Percentiles rank a stretch among this genome's conserved stretches.
Evolutionary conservation across 176 grass and related monocot species (phyloP).

Genomic region (Canna indica): DNA sequence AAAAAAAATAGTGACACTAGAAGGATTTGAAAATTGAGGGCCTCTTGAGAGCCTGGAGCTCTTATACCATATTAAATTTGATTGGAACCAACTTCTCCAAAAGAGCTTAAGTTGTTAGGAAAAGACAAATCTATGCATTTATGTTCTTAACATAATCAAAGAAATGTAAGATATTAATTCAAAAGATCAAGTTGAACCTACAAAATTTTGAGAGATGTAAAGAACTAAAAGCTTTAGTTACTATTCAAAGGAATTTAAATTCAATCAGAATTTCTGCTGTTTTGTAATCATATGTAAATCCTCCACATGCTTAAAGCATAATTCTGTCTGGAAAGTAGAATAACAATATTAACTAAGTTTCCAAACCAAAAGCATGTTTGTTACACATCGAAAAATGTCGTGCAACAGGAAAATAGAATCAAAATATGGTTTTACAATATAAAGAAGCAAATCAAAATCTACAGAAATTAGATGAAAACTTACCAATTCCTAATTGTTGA

Average conservation of each 20-base stretch:
- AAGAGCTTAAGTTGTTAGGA: too few species aligned
- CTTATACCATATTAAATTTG: too few species aligned
- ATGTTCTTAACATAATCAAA: background rate
- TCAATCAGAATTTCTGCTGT: background rate
- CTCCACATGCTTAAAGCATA: background rate
- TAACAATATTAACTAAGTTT: background rate
- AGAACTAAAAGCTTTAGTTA: background rate
- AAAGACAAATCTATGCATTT: too few species aligned
- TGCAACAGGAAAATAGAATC: background rate
- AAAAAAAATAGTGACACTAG: too few species aligned
- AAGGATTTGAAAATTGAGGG: too few species aligned
- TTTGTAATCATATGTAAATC: background rate
- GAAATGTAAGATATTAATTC: background rate
- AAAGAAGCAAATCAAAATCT: conserved; percentile 1
- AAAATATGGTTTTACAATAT: conserved; percentile 15
- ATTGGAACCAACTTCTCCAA: too few species aligned
- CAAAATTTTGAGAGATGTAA: background rate
- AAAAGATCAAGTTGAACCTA: background rate
- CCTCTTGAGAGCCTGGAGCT: too few species aligned
- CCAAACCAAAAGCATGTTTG: background rate
- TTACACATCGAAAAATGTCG: background rate
- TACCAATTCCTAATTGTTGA: conserved; percentile 75
- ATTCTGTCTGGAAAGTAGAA: background rate
- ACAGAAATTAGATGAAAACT: conserved; percentile 24
- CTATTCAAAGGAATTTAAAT: background rate